Evolutionary conservation across 768 basidiomycete genomes (phyloP).

Genomic region (Ramaria rubella): DNA sequence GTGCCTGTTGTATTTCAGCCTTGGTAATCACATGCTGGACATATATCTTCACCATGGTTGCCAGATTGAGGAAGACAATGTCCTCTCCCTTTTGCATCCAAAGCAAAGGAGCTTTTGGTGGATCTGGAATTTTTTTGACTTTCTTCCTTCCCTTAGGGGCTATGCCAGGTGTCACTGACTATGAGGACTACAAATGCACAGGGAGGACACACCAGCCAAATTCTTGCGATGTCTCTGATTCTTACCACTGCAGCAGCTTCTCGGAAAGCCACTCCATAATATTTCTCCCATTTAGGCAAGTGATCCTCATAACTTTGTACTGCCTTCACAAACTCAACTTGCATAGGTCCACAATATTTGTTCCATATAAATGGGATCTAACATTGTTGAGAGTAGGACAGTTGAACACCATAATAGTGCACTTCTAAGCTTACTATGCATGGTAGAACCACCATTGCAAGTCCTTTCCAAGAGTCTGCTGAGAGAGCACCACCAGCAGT

Average conservation of each 20-base stretch:
- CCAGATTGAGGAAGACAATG: neutral
- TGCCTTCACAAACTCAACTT: too few species aligned
- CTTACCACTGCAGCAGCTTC: too few species aligned
- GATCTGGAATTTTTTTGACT: neutral
- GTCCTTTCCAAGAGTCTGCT: neutral
- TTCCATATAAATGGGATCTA: too few species aligned
- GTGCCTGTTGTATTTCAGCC: too few species aligned
- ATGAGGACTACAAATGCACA: neutral
- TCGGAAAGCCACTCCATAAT: too few species aligned
- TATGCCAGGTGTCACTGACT: neutral
- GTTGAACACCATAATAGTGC: neutral
- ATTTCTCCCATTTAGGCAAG: too few species aligned
- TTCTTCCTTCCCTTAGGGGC: neutral
- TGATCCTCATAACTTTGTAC: too few species aligned
- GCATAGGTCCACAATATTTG: too few species aligned
- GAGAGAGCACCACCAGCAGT: neutral
- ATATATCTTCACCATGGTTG: neutral
- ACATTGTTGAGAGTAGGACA: neutral
- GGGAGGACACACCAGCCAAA: too few species aligned
- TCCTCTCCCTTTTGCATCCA: neutral
- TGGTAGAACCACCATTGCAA: neutral
- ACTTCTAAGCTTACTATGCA: neutral
- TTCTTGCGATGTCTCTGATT: too few species aligned
- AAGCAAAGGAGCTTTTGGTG: neutral
- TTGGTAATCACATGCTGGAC: too few species aligned